Conservation (phyloP, 805 yeast species). For the Ogataea wickerhamii region DNA sequence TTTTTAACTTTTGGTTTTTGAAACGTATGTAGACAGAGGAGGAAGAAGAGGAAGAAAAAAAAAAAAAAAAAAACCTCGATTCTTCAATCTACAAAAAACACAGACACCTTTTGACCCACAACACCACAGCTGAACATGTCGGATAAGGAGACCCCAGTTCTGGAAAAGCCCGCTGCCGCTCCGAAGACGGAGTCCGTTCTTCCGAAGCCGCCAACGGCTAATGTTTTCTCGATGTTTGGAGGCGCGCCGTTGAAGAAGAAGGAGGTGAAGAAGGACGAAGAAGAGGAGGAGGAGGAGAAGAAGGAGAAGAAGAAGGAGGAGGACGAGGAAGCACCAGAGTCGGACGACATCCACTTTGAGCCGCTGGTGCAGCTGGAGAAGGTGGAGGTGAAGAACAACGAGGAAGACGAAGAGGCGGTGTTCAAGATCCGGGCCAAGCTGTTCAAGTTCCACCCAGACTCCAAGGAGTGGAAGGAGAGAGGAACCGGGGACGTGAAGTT, state of each 20-base stretch:
- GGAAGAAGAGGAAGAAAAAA: too few relatives aligned
- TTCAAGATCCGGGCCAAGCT: constrained; percentile 92
- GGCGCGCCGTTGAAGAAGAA: constrained; percentile 72
- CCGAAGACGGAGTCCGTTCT: constrained; percentile 9
- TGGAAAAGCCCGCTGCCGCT: constrained; percentile 26
- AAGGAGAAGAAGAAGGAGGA: constrained; percentile 34
- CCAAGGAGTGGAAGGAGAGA: constrained; percentile 98
- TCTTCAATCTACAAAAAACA: too few relatives aligned
- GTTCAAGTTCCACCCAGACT: constrained; percentile 77
- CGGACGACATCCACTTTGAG: constrained; percentile 89
- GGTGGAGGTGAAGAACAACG: constrained; percentile 95
- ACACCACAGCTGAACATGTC: constrained; percentile 13
- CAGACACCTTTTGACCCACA: too few relatives aligned
- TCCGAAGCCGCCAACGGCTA: constrained; percentile 68
- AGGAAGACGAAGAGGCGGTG: constrained; percentile 80
- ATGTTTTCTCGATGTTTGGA: constrained; percentile 94
- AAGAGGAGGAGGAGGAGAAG: constrained; percentile 35
- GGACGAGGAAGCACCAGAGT: constrained; percentile 63
- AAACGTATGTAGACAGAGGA: too few relatives aligned
- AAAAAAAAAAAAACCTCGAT: too few relatives aligned
- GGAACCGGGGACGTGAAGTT: constrained; percentile 98
- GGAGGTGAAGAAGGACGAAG: constrained; percentile 37
- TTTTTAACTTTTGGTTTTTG: too few relatives aligned
- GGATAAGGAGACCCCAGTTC: constrained; percentile 10
- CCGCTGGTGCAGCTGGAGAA: constrained; percentile 93